phyloP scores from a whole-genome alignment of 2,329 filamentous ascomycete genomes.

The Diaporthe ilicicola region DNA sequence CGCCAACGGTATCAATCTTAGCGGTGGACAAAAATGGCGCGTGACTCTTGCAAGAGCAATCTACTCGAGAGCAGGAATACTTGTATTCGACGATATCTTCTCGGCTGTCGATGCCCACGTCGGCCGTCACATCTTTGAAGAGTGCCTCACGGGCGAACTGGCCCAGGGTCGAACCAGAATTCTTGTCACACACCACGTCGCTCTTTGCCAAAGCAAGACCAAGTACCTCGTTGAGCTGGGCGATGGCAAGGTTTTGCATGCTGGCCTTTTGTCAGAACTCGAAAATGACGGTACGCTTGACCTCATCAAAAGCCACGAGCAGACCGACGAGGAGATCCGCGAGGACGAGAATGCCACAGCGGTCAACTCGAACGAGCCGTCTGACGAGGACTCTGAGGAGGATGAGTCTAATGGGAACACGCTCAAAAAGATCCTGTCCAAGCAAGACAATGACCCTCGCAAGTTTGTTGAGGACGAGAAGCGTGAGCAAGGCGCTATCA shows the following conservation, averaged over 20 bases:
- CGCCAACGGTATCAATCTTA: conserved; percentile 84
- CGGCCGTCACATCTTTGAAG: conserved; percentile 80
- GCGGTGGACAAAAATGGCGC: conserved; percentile 85
- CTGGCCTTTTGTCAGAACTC: conserved; percentile 73
- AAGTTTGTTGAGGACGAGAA: conserved; percentile 82
- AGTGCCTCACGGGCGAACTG: conserved; percentile 76
- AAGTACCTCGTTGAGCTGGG: conserved; percentile 79
- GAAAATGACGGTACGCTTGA: conserved; percentile 63
- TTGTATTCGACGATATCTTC: conserved; percentile 86
- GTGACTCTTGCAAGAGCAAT: conserved; percentile 81
- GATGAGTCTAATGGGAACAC: conserved; percentile 49
- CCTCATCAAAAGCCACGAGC: conserved; percentile 65
- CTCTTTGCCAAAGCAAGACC: conserved; percentile 73
- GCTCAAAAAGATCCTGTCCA: conserved; percentile 60
- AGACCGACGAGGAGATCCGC: conserved; percentile 52
- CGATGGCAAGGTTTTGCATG: conserved; percentile 70
- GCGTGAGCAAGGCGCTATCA: conserved; percentile 76
- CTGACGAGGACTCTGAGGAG: conserved; percentile 50
- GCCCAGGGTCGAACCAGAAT: conserved; percentile 76
- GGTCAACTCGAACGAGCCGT: conserved; percentile 63
- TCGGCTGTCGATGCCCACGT: conserved; percentile 85
- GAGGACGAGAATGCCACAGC: conserved; percentile 61
- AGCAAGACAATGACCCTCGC: conserved; percentile 55
- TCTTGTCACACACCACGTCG: conserved; percentile 82
- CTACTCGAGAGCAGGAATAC: conserved; percentile 79